Evolutionary conservation across 1,139 yeast genomes (phyloP), one percentile per base, ranked within the genome.

Genomic region (Saccharomyces hybrid): DNA sequence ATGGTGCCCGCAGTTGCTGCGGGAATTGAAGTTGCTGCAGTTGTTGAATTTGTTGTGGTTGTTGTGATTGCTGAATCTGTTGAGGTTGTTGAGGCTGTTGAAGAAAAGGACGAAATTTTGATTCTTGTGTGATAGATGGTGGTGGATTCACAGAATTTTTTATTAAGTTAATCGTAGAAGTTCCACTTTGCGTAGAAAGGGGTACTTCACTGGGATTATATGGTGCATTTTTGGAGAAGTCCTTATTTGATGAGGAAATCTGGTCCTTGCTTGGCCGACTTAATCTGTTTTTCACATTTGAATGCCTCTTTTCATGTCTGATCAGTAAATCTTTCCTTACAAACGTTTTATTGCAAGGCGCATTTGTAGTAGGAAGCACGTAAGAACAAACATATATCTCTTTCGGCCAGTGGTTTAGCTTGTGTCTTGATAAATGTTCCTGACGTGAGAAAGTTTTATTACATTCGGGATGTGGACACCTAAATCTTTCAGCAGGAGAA

Each of bases 271-370:
- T 38, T 38, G 44, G 13, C 13, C n/a, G 13, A 20, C 13, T 38
- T 38, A 38, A 20, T 25, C 44, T 38, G 16, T 49, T 55, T 31
- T 47, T 47, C 28, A 44, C 48, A 42, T 57, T 61, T 2, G 62
- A 69, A 56, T 82, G 86, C 34, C 85, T 68, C 60, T 78, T 79
- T 51, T 76, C 61, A 63, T 82, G 87, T 51, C 86, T 68, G 4
- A 71, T 72, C 25, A 75, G 65, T 47, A 82, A 64, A 63, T 82
- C 87, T 53, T 75, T 77, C 29, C 87, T 73, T 1, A 83, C 88
- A 73, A 83, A 83, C 0, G 84, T 80, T 64, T 80, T 80, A 4
- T 70, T 65, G 61, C 88, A 83, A 5, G 72, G 71, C 3, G 69
- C 68, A 25, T 59, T 57, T 4, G 62, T 56, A n/a, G 56, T 59